Percentiles rank a stretch among this genome's conserved stretches.
phyloP scores from a whole-genome alignment of 116 monocot genomes.

The Phalaenopsis hybrid region DNA sequence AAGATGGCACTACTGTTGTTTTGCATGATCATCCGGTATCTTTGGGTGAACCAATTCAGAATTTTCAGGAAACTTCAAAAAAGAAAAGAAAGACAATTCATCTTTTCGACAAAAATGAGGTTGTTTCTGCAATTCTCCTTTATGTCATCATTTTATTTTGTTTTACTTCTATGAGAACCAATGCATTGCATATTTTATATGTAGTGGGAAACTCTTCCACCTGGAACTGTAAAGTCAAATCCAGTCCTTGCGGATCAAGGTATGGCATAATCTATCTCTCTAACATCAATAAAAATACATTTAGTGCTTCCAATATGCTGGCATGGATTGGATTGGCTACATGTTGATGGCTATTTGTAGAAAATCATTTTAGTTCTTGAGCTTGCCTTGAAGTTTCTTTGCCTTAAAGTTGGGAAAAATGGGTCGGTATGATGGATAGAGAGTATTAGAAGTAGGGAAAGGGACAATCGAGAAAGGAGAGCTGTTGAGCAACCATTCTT shows the following conservation, averaged over 20 bases:
- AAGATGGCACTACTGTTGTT: not conserved
- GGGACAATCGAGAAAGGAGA: too few species aligned
- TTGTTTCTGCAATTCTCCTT: conserved; percentile 11
- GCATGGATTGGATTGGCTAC: not conserved
- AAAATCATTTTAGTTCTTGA: too few species aligned
- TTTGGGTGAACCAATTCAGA: conserved; percentile 6
- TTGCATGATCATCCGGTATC: conserved; percentile 2
- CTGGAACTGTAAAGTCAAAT: conserved; percentile 3
- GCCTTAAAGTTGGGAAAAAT: too few species aligned
- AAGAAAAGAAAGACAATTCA: conserved; percentile 52
- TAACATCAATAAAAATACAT: not conserved
- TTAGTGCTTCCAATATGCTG: not conserved
- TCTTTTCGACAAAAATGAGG: conserved; percentile 3
- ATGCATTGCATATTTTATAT: not conserved
- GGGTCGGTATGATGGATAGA: too few species aligned
- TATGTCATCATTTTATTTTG: not conserved
- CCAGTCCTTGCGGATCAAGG: conserved; percentile 21
- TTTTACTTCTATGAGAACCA: not conserved
- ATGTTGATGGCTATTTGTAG: too few species aligned
- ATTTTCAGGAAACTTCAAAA: conserved; percentile 12
- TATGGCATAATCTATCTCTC: conserved; percentile 9
- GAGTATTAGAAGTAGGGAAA: too few species aligned
- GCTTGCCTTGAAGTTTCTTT: too few species aligned
- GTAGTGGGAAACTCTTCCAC: conserved; percentile 15
- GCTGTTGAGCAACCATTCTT: too few species aligned